Percentiles rank a stretch among this genome's conserved stretches.
Conservation (phyloP, 2,329 filamentous ascomycete genomes). For the Fusarium brevicatenulatum region DNA sequence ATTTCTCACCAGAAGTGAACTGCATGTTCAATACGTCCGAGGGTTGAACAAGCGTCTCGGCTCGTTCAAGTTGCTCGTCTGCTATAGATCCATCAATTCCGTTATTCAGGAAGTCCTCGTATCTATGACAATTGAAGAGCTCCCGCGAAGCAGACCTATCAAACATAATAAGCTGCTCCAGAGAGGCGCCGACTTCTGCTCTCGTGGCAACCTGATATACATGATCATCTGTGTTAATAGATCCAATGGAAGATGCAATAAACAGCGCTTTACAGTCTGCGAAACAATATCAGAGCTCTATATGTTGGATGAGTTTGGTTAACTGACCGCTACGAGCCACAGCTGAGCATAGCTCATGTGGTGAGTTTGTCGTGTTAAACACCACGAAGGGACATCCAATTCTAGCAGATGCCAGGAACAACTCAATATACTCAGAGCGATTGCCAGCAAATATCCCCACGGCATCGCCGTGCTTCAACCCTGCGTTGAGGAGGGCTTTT, state of each 20-base stretch:
- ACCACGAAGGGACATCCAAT: neutral
- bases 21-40: neutral
- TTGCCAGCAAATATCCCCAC: neutral
- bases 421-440: neutral
- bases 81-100: neutral
- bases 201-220: neutral
- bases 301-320: rapidly evolving
- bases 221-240: neutral
- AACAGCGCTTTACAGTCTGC: neutral
- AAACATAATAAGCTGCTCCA: neutral
- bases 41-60: neutral
- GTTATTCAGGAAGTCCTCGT: neutral
- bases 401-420: neutral
- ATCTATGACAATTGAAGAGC: neutral
- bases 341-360: neutral
- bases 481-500: neutral
- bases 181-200: neutral
- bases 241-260: neutral
- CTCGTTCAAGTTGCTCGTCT: neutral
- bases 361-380: neutral
- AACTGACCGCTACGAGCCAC: neutral
- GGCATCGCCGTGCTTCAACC: rapidly evolving
- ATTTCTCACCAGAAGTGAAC: neutral
- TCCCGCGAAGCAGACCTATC: neutral
- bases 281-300: neutral